A percentile compares a stretch with the other conserved stretches of the same genome.
These are phyloP conservation scores for Phaeotremella fagi DNA, from an alignment of 768 basidiomycete genomes.

Conservation along the genomic window DNA sequence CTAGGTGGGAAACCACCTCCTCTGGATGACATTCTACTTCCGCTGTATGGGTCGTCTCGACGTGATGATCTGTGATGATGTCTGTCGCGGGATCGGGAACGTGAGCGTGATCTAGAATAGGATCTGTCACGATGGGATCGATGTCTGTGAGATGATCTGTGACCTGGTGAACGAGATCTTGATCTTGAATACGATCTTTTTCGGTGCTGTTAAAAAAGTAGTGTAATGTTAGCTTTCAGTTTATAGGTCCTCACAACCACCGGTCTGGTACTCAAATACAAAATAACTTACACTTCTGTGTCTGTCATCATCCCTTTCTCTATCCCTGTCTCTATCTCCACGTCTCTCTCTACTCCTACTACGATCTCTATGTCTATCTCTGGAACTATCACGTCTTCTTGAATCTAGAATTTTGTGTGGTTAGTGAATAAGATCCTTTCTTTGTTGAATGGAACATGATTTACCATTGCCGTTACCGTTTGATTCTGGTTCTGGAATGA, in stretches of 20 bases:
- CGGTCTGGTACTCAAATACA: slow-evolving; percentile 43
- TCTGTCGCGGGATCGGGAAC: slow-evolving; percentile 55
- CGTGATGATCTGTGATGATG: slow-evolving; percentile 2
- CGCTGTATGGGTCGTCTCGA: neutral
- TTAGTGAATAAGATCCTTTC: neutral
- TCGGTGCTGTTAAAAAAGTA: slow-evolving; percentile 60
- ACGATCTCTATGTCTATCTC: slow-evolving; percentile 29
- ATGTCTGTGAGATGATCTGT: slow-evolving; percentile 33
- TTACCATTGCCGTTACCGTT: slow-evolving; percentile 16
- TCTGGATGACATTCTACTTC: neutral
- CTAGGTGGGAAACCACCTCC: neutral
- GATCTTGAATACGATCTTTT: slow-evolving; percentile 55
- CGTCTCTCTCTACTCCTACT: slow-evolving; percentile 38
- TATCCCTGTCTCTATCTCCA: slow-evolving; percentile 51
- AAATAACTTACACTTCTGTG: slow-evolving; percentile 58
- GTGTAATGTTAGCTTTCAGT: slow-evolving; percentile 2
- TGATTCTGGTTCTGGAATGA: slow-evolving; percentile 16
- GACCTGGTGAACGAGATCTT: slow-evolving; percentile 42
- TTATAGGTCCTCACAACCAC: neutral
- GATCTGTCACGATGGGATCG: slow-evolving; percentile 23
- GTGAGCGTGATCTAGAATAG: slow-evolving; percentile 57
- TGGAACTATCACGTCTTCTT: slow-evolving; percentile 1
- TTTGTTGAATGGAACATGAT: neutral
- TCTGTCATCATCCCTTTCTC: slow-evolving; percentile 46
- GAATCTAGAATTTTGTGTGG: no score